Base-by-base conservation (phyloP, 345 rosid species). In the Turritis glabra region DNA sequence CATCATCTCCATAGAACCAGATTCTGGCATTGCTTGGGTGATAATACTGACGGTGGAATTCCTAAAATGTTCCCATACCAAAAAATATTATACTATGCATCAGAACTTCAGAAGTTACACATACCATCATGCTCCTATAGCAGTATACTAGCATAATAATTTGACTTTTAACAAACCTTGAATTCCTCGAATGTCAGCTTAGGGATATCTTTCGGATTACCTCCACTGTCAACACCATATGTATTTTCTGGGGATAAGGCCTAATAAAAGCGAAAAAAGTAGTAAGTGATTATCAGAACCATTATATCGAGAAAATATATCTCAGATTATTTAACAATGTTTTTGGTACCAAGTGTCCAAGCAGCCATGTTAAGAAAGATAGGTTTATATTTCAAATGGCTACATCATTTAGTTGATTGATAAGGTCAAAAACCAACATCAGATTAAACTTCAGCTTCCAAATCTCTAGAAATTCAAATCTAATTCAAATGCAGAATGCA, bases 1-100 rank as follows among this genome's bases (percentile, higher is more conserved):
- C 96, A 77, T 93, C 98, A 82, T 93, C 89, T 61, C 98, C 98
- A 72, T 89, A 93, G 80, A 93, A 93, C 98, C 98, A 93, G 75
- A 93, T 89, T 79, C 96, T 87, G 58, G 96, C 88, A 79, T 93
- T 93, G 87, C 91, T 91, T 1, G 97, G 98, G 77, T 91, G 97
- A 82, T 93, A 93, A 79, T 81, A 88, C 85, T 89, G 89, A 29
- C 84, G 51, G 69, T 93, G 98, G 69, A 93, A 93, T 68, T 93
- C 98, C 98, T 93, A 83, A 15, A 73, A 55, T 74, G 67, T 47
- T 21, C 55, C 15, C 55, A 60, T 22, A 33, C 67, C 13, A 25
- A 65, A 61, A 33, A 66, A 21, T 51, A 55, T 32, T 19, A 69
- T 38, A 37, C 14, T 19, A 14, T 53, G 27, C 44, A 72, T 18